These are phyloP conservation scores for Avicennia marina DNA, from an alignment of 257 asterid genomes.

Conservation along the genomic window DNA sequence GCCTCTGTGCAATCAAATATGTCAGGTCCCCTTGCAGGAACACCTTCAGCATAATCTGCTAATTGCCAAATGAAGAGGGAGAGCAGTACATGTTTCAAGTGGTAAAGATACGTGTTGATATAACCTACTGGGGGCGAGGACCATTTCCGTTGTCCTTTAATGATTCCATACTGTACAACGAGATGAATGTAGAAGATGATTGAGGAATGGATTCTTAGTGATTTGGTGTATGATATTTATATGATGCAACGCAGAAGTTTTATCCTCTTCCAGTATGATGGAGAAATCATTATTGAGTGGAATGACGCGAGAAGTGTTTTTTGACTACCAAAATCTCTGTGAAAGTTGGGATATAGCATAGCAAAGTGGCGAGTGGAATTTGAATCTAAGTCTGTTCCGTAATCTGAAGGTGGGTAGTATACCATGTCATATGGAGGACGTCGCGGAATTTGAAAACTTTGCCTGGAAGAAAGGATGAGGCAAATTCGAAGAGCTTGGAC, in stretches of 20 bases:
- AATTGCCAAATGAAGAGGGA: background rate
- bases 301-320: background rate
- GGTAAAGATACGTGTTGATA: background rate
- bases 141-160: no score
- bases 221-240: background rate
- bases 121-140: no score
- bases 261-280: background rate
- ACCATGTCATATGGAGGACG: background rate
- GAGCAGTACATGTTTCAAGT: background rate
- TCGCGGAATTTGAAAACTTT: no score
- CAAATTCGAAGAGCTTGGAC: no score
- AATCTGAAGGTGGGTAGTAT: no score
- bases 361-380: background rate
- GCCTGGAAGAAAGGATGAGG: no score
- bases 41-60: background rate
- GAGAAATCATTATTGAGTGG: background rate
- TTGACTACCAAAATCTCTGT: background rate
- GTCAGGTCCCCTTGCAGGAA: background rate
- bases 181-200: background rate
- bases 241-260: background rate
- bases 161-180: slow-evolving; percentile 1
- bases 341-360: background rate
- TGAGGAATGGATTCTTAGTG: background rate
- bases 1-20: background rate
- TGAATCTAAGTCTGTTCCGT: background rate